Evolutionary conservation across 371 early-diverging fungal species (phyloP).

Genomic region (Syncephalis fuscata): DNA sequence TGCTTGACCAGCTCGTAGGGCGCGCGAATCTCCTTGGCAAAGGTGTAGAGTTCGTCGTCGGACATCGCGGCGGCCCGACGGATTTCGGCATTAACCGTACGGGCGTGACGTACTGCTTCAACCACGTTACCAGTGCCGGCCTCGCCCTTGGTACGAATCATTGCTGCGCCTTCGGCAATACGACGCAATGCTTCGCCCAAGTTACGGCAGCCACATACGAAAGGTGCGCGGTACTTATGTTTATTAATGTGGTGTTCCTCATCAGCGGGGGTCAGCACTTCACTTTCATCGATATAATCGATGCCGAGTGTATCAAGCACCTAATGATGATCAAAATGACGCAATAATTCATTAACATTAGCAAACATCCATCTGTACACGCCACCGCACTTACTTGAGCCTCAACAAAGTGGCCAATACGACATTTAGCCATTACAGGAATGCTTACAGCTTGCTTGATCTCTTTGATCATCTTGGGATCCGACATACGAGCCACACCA

Average conservation of each 20-base stretch:
- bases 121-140: slow-evolving; percentile 95
- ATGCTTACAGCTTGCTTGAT: slow-evolving; percentile 91
- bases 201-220: slow-evolving; percentile 91
- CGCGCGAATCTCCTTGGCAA: slow-evolving; percentile 87
- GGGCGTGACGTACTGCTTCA: slow-evolving; percentile 89
- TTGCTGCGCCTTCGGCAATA: slow-evolving; percentile 92
- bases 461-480: slow-evolving; percentile 93
- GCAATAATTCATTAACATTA: too few relatives aligned
- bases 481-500: slow-evolving; percentile 97
- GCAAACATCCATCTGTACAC: too few relatives aligned
- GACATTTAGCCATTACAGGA: slow-evolving; percentile 97
- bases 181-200: slow-evolving; percentile 93
- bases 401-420: slow-evolving; percentile 97
- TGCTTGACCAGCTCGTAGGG: slow-evolving; percentile 80
- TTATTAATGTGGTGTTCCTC: slow-evolving; percentile 88
- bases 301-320: slow-evolving; percentile 81
- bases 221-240: slow-evolving; percentile 81
- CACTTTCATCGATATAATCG: slow-evolving; percentile 95
- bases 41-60: slow-evolving; percentile 59
- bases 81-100: slow-evolving; percentile 74
- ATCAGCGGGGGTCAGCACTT: slow-evolving; percentile 92
- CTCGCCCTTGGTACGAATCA: slow-evolving; percentile 97
- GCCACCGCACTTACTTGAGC: slow-evolving; percentile 36
- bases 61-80: slow-evolving; percentile 51
- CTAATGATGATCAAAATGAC: slow-evolving; percentile 16